Percentiles rank a stretch among this genome's conserved stretches.
phyloP scores from a whole-genome alignment of 345 rosid species.

The Heritiera littoralis region DNA sequence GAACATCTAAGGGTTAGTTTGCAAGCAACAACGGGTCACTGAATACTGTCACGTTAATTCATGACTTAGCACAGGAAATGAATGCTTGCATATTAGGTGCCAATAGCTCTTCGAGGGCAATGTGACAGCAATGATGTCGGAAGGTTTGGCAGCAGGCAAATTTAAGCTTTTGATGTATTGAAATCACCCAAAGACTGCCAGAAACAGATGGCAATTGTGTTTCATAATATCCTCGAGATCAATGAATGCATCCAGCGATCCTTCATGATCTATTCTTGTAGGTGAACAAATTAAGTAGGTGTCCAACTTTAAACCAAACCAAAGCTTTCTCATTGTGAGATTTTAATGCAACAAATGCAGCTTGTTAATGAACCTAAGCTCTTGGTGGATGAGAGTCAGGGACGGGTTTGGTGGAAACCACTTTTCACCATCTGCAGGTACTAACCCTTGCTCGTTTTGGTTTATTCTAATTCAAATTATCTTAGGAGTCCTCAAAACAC shows the following conservation, averaged over 20 bases:
- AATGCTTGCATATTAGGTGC: slow-evolving; percentile 15
- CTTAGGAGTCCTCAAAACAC: background rate
- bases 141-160: slow-evolving; percentile 10
- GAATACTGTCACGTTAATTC: slow-evolving; percentile 24
- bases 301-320: background rate
- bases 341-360: background rate
- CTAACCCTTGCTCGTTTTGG: background rate
- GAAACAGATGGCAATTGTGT: background rate
- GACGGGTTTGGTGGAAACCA: background rate
- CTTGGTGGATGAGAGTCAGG: background rate
- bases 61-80: slow-evolving; percentile 19
- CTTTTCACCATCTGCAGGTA: background rate
- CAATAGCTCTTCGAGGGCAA: background rate
- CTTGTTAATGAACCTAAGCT: background rate
- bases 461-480: background rate
- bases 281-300: background rate
- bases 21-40: slow-evolving; percentile 24
- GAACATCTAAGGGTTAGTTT: slow-evolving; percentile 21
- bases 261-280: background rate
- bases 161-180: background rate
- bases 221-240: background rate
- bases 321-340: background rate
- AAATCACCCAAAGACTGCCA: background rate
- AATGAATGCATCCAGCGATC: background rate
- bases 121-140: slow-evolving; percentile 10